These are phyloP conservation scores for Herpetospermum pedunculosum DNA, from an alignment of 306 rosid genomes.

Conservation along the genomic window DNA sequence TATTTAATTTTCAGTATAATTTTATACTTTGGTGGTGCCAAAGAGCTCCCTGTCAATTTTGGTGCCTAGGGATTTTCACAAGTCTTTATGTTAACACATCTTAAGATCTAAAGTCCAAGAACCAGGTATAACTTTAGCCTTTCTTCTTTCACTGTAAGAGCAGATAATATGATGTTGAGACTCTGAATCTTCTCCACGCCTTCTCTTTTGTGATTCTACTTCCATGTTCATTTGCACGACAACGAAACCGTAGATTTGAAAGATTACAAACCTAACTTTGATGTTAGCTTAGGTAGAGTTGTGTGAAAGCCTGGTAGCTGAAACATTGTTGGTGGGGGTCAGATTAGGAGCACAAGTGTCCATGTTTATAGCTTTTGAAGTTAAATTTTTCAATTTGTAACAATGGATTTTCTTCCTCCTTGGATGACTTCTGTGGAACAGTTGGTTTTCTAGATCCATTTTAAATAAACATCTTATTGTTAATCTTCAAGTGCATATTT, in stretches of 20 bases:
- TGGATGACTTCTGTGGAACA: neutral
- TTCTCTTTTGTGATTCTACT: neutral
- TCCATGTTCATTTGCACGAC: neutral
- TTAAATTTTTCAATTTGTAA: neutral
- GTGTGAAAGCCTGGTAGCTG: neutral
- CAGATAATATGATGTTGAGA: neutral
- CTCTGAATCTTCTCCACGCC: neutral
- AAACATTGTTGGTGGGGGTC: neutral
- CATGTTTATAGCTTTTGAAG: neutral
- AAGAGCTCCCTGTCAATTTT: constrained; percentile 11
- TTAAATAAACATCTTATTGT: neutral
- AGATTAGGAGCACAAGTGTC: neutral
- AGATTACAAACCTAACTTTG: no score
- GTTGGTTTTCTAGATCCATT: neutral
- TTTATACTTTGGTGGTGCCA: constrained; percentile 2
- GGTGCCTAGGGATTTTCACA: constrained; percentile 4
- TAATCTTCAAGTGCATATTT: no score
- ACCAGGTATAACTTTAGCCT: neutral
- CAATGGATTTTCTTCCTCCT: neutral
- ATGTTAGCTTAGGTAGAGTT: no score
- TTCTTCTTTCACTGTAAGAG: neutral
- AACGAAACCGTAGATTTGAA: neutral
- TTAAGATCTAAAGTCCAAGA: neutral
- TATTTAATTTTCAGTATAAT: neutral
- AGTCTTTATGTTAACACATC: neutral